These are phyloP conservation scores for Leccinum imitatum DNA, from an alignment of 768 basidiomycete genomes.

Conservation along the genomic window DNA sequence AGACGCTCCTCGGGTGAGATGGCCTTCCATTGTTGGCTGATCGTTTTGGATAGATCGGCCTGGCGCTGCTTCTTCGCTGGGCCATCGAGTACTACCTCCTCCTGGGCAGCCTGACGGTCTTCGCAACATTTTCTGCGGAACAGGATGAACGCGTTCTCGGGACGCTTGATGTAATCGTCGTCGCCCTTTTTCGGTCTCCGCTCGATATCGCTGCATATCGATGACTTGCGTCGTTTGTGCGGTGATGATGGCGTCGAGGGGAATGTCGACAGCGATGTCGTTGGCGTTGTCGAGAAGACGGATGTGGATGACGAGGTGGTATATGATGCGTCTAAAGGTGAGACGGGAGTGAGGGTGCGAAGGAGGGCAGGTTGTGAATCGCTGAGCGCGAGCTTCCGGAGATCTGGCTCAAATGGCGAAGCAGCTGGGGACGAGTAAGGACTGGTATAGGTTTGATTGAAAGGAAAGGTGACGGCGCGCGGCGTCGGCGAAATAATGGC, in stretches of 20 bases:
- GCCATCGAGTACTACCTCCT: conserved; percentile 39
- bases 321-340: conserved; percentile 23
- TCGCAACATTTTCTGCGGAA: conserved; percentile 80
- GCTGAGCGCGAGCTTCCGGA: conserved; percentile 44
- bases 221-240: conserved; percentile 54
- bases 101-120: conserved; percentile 58
- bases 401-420: conserved; percentile 76
- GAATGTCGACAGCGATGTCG: conserved; percentile 34
- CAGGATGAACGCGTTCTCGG: conserved; percentile 83
- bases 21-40: conserved; percentile 78
- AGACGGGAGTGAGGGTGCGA: conserved; percentile 45
- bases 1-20: conserved; percentile 63
- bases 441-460: conserved; percentile 42
- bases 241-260: conserved; percentile 34
- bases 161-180: conserved; percentile 81
- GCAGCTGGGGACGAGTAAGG: conserved; percentile 65
- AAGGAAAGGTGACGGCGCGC: conserved; percentile 49
- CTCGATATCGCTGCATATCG: conserved; percentile 47
- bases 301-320: conserved; percentile 41
- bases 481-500: conserved; percentile 62
- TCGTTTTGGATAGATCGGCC: conserved; percentile 78
- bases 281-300: conserved; percentile 40
- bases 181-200: conserved; percentile 63
- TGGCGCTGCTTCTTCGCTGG: conserved; percentile 72
- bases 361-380: conserved; percentile 41